A percentile compares a stretch with the other conserved stretches of the same genome.
Evolutionary conservation across 257 asterid genomes (phyloP).

Genomic region (Ehretia macrophylla): DNA sequence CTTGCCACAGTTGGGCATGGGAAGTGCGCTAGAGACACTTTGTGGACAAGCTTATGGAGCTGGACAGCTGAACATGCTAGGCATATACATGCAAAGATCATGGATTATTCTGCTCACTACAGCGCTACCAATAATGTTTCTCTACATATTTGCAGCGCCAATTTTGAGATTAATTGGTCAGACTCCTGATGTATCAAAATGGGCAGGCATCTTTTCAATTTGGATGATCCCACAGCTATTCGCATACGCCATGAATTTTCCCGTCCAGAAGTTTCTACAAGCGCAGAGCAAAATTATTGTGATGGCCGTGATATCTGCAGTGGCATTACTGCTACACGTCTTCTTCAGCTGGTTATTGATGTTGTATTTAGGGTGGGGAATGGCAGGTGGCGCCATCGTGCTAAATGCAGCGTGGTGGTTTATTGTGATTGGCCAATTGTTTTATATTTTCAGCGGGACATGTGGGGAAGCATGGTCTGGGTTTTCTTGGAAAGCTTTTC

Average conservation of each 20-base stretch:
- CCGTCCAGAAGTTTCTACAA: conserved; percentile 49
- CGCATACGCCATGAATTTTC: conserved; percentile 51
- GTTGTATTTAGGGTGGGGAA: conserved; percentile 51
- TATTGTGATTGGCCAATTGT: conserved; percentile 36
- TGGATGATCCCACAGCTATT: conserved; percentile 67
- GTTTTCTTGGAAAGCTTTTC: conserved; percentile 38
- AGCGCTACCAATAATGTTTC: conserved; percentile 17
- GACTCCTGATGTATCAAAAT: conserved; percentile 27
- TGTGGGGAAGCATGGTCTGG: conserved; percentile 59
- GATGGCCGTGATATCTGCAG: conserved; percentile 38
- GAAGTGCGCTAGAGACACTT: conserved; percentile 52
- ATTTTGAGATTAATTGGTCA: conserved; percentile 41
- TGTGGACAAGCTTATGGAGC: conserved; percentile 64
- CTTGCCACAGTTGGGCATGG: conserved; percentile 38
- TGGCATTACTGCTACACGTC: conserved; percentile 26
- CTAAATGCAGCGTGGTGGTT: conserved; percentile 55
- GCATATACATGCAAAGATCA: conserved; percentile 46
- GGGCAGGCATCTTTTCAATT: conserved; percentile 32
- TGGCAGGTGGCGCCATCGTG: conserved; percentile 42
- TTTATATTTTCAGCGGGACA: conserved; percentile 40
- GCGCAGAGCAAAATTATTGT: conserved; percentile 53
- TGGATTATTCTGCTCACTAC: conserved; percentile 45
- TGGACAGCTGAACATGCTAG: conserved; percentile 42
- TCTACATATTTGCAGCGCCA: conserved; percentile 36
- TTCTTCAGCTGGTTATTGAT: conserved; percentile 50